phyloP scores from a whole-genome alignment of 2,329 filamentous ascomycete species.

The Cladosporium sp. region DNA sequence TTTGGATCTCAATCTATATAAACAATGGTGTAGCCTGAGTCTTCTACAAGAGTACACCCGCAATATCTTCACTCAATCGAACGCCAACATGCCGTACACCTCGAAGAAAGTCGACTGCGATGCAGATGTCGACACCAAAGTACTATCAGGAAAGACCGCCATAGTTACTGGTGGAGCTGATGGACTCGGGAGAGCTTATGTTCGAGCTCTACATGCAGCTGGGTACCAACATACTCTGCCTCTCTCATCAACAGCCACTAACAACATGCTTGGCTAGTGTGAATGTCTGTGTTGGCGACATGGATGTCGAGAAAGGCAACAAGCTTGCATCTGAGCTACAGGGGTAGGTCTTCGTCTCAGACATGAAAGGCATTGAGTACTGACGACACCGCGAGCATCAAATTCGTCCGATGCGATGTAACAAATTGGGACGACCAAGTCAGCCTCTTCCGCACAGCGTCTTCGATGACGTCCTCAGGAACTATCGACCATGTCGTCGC shows the following conservation, averaged over 20 bases:
- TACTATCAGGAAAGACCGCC: conserved; percentile 39
- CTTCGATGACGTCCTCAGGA: conserved; percentile 14
- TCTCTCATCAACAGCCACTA: neutral
- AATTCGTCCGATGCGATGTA: conserved; percentile 23
- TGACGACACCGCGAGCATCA: conserved; percentile 10
- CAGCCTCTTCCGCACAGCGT: conserved; percentile 16
- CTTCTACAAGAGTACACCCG: neutral
- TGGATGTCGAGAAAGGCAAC: conserved; percentile 22
- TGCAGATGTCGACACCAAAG: conserved; percentile 15
- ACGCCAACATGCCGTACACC: neutral
- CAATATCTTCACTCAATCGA: neutral
- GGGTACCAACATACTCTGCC: conserved; percentile 19
- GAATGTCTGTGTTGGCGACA: conserved; percentile 25
- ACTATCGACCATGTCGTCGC: conserved; percentile 16
- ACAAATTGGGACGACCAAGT: conserved; percentile 19
- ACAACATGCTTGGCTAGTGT: conserved; percentile 14
- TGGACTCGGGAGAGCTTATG: conserved; percentile 30
- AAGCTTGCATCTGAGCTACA: conserved; percentile 21
- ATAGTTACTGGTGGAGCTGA: conserved; percentile 44
- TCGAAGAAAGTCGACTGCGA: conserved; percentile 14
- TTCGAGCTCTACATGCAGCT: conserved; percentile 22
- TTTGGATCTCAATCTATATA: too few relatives aligned
- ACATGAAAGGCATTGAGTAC: conserved; percentile 9
- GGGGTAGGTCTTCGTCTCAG: conserved; percentile 13
- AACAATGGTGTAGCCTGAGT: too few relatives aligned